Evolutionary conservation across 139 green algal species (phyloP), one percentile per base, ranked within the genome.

Genomic region (Chlorella vulgaris): DNA sequence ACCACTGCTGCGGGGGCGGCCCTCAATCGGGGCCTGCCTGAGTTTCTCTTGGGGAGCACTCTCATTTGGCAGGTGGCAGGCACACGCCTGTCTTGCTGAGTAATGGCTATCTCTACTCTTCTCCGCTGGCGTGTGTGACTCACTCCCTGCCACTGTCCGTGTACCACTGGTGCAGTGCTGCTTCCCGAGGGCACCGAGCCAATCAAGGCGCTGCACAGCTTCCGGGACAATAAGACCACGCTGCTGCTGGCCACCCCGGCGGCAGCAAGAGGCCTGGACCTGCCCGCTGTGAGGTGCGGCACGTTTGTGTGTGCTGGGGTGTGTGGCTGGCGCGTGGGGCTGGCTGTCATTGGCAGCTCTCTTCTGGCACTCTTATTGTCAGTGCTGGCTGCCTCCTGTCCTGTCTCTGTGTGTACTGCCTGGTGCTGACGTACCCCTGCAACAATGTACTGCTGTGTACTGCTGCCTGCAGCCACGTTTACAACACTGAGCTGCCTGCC

Each of bases 241-340:
- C 85, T 97, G 65, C 74, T 97, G 76, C 69, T 97, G 38, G 84
- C 87, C 40, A 97, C 91, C 1, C 91, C 93, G 1, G 63, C 80
- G 22, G 90, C 92, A 0, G 82, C 90, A 3, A 82, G 94, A 1
- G 94, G 94, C 2, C 85, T 98, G 51, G 94, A 98, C 85, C 82
- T 98, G 31, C 94, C 94, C 0, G 91, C 88, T 2, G 93, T 98
- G 2, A 93, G 73, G 73, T 79, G 35, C 4, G 53, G 43, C 33
- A 10, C 26, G 60, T 29, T 3, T 67, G 28, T n/a, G n/a, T n/a
- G n/a, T n/a, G n/a, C n/a, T n/a, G n/a, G n/a, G n/a, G n/a, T n/a
- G n/a, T n/a, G 61, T 33, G 13, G 61, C 61, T 24, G 4, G 3
- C 29, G 10, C 18, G 3, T 36, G 3, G 0, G 21, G 38, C 21